Conservation (phyloP, 352 stramenopile genomes). For the Thalassiosira pacifica region DNA sequence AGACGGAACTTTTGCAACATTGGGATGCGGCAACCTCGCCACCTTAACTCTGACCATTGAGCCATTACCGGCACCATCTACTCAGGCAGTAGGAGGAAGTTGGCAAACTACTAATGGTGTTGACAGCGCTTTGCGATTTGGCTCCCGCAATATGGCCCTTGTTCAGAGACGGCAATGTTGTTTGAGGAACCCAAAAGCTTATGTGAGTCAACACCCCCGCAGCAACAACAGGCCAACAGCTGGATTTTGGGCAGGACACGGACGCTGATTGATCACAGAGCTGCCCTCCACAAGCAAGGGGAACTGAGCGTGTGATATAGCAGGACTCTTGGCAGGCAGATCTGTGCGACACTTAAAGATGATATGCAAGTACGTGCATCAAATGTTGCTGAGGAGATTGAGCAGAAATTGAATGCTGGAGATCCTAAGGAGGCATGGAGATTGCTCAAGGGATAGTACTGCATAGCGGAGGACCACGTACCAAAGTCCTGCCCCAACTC, state of each 20-base stretch:
- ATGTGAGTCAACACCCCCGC: no score
- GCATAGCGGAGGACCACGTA: no score
- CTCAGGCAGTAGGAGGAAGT: background rate
- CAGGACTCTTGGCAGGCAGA: background rate
- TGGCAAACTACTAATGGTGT: background rate
- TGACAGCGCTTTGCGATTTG: background rate
- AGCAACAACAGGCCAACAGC: background rate
- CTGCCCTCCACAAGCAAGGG: no score
- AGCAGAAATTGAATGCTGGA: background rate
- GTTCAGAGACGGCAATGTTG: background rate
- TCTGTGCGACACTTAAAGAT: background rate
- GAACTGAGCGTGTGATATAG: background rate
- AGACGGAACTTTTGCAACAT: background rate
- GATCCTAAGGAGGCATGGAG: background rate
- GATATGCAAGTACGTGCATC: background rate
- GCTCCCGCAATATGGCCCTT: background rate
- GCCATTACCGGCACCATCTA: background rate
- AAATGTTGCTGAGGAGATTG: background rate
- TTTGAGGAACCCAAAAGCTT: background rate
- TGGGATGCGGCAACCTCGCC: background rate
- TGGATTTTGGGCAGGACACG: background rate
- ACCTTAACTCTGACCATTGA: background rate
- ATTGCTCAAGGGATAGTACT: slow-evolving; percentile 5
- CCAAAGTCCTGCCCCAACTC: no score
- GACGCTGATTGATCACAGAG: no score